Percentiles rank a stretch among this genome's conserved stretches.
These are phyloP conservation scores for Aspergillus melleus DNA, from an alignment of 2,329 filamentous ascomycete genomes.

Conservation along the genomic window DNA sequence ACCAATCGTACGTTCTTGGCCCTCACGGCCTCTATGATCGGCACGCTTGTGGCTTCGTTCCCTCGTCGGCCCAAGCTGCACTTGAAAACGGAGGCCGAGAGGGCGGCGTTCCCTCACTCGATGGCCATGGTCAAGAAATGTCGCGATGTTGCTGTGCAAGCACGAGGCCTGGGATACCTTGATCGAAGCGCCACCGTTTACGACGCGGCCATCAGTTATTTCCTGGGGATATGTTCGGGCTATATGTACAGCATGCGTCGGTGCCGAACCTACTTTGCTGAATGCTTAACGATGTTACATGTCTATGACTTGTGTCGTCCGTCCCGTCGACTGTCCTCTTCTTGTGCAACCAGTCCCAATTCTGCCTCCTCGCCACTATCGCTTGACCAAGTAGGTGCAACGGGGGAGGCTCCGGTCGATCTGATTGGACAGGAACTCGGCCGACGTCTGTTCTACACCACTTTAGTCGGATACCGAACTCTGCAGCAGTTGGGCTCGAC, in stretches of 20 bases:
- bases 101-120: conserved; percentile 43
- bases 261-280: conserved; percentile 44
- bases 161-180: conserved; percentile 45
- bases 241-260: conserved; percentile 42
- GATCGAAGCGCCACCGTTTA: conserved; percentile 44
- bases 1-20: conserved; percentile 45
- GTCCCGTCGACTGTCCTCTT: conserved; percentile 13
- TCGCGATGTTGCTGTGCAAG: conserved; percentile 45
- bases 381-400: conserved; percentile 21
- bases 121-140: conserved; percentile 45
- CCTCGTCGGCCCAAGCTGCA: conserved; percentile 45
- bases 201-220: conserved; percentile 48
- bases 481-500: conserved; percentile 75
- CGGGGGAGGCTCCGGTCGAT: conserved; percentile 26
- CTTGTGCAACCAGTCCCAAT: conserved; percentile 23
- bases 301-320: conserved; percentile 40
- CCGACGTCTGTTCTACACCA: conserved; percentile 74
- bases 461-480: conserved; percentile 74
- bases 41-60: conserved; percentile 45
- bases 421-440: conserved; percentile 50
- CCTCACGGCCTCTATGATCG: conserved; percentile 48
- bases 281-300: conserved; percentile 45
- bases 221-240: conserved; percentile 41
- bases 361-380: conserved; percentile 23
- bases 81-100: conserved; percentile 39